Evolutionary conservation across 805 yeast species (phyloP).

Genomic region (Ogataea paraovalis): DNA sequence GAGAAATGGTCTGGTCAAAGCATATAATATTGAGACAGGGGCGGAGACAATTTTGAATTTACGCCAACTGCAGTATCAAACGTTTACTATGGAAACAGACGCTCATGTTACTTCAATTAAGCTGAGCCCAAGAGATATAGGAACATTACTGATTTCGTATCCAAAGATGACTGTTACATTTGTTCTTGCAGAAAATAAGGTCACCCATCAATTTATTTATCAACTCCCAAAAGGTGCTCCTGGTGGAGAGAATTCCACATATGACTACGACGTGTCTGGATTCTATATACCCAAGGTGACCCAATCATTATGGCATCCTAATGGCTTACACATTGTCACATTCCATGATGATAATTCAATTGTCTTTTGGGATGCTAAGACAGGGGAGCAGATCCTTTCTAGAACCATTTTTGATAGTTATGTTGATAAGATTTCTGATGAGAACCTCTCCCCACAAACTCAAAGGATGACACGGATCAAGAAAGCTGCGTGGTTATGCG

Average conservation of each 20-base stretch:
- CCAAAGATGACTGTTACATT: conserved; percentile 64
- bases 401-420: conserved; percentile 64
- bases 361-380: conserved; percentile 89
- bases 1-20: conserved; percentile 65
- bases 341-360: conserved; percentile 78
- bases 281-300: conserved; percentile 25
- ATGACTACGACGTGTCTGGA: conserved; percentile 25
- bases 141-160: conserved; percentile 72
- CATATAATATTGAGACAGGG: conserved; percentile 82
- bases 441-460: conserved; percentile 12
- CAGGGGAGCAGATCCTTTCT: conserved; percentile 71
- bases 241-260: conserved; percentile 54
- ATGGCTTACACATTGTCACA: conserved; percentile 79
- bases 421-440: conserved; percentile 49
- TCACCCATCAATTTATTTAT: conserved; percentile 57
- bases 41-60: conserved; percentile 59
- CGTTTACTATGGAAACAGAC: conserved; percentile 49
- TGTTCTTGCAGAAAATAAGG: conserved; percentile 55
- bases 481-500: conserved; percentile 74
- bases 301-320: conserved; percentile 84
- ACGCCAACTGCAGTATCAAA: conserved; percentile 65
- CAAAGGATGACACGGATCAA: conserved; percentile 40
- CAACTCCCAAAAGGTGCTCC: conserved; percentile 64
- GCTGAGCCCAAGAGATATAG: conserved; percentile 89
- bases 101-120: conserved; percentile 59